These are phyloP conservation scores for Geotrichum restrictum DNA, from an alignment of 1,139 yeast genomes.

Conservation along the genomic window DNA sequence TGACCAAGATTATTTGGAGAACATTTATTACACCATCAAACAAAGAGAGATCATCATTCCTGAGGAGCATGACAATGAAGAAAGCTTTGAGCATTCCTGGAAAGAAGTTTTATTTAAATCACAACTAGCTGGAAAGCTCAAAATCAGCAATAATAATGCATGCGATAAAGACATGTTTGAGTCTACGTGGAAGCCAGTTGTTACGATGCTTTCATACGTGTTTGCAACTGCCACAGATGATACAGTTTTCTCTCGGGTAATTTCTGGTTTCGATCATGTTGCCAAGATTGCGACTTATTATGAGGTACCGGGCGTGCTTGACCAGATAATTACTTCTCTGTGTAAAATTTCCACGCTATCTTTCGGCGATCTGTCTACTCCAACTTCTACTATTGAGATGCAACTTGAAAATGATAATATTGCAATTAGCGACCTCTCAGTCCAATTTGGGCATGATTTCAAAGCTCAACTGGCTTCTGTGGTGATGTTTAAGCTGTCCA, in stretches of 20 bases:
- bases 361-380: conserved; percentile 41
- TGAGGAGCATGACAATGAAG: conserved; percentile 82
- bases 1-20: conserved; percentile 66
- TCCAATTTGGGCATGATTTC: conserved; percentile 82
- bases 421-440: conserved; percentile 76
- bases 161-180: conserved; percentile 72
- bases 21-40: conserved; percentile 72
- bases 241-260: conserved; percentile 76
- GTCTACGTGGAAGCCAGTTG: conserved; percentile 55
- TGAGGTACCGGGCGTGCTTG: conserved; percentile 54
- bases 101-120: conserved; percentile 60
- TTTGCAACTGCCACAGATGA: conserved; percentile 89
- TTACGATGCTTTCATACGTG: conserved; percentile 67
- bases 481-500: conserved; percentile 73
- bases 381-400: conserved; percentile 41
- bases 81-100: conserved; percentile 95
- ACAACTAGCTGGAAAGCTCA: conserved; percentile 32
- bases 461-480: conserved; percentile 88
- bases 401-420: conserved; percentile 47
- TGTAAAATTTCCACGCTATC: conserved; percentile 53
- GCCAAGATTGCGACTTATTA: conserved; percentile 70
- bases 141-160: conserved; percentile 35
- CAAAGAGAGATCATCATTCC: conserved; percentile 94
- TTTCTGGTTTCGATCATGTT: conserved; percentile 81
- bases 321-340: conserved; percentile 58